Evolutionary conservation across 805 yeast species (phyloP), one percentile per base, ranked within the genome.

Genomic region (Ogataea wickerhamii): DNA sequence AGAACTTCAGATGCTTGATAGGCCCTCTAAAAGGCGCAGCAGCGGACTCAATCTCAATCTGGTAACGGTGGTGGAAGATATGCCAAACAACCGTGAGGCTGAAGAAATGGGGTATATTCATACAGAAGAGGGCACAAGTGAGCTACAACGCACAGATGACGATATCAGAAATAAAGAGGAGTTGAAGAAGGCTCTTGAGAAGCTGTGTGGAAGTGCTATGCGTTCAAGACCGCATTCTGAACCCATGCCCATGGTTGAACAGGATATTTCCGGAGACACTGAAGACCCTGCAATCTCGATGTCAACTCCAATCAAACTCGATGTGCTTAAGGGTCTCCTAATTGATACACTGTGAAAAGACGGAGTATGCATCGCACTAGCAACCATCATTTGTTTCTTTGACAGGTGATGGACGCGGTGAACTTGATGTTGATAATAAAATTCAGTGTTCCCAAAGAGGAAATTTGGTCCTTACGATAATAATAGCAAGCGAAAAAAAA

Each of bases 31-130:
- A 22, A 40, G 64, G 28, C 41, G 49, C 18, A 55, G 61, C 34
- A 59, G 60, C 40, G 64, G 64, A 2, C 42, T 58, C 19, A 51
- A 51, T 19, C 51, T 60, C 40, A 55, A 57, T 29, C 37, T 60
- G 24, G 46, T 60, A 25, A 45, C 49, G 2, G 52, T 45, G 13
- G 43, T 44, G 24, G 47, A 45, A 37, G 52, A 48, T 20, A 38
- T 27, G 8, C 12, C 40, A 3, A 40, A 21, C 5, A 8, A 29
- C n/a, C 17, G 24, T 11, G 28, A 23, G 12, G n/a, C 30, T 11
- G 44, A 36, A 16, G 17, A 24, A 8, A 33, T 34, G n/a, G 30
- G 26, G 21, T 12, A 45, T 20, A 43, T 45, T 10, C 48, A 45
- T 24, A 37, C 50, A 3, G 51, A 43, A 12, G 33, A 40, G 13